Base-by-base conservation (phyloP, 2,329 filamentous ascomycete species). In the Orbilia ellipsospora region DNA sequence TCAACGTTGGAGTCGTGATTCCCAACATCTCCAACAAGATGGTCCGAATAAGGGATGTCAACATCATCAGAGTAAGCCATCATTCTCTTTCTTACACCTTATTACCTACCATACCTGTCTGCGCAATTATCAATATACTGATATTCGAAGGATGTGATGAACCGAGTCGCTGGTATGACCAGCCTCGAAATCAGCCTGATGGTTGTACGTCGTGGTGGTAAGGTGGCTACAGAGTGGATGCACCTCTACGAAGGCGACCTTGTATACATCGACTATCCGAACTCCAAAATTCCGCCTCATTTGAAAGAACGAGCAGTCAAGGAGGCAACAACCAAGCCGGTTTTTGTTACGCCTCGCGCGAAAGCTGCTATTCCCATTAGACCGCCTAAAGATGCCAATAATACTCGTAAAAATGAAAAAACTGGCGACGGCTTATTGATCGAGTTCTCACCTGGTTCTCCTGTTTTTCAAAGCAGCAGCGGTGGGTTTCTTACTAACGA, bases 221-320 rank as follows among this genome's bases (percentile, higher is more conserved):
- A 68, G 31, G 4, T 48, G 3, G 23, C 51, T 2, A 20, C 40
- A 1, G 51, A 57, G 23, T 74, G 63, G 63, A 31, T 59, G 10
- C 2, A 3, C 10, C 44, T 74, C 0, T 13, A 31, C 18, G 70
- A 68, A 40, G 70, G 70, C 18, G 70, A 74, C 40, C 36, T 74
- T 8, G 23, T 74, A 7, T 74, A 61, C 31, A 74, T 74, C 16
- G 63, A 68, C 16, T 74, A 74, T 26, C 70, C 70, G 2, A 6
- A 16, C 1, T 56, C 54, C 0, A 36, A 54, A 20, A 57, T 74
- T 12, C 70, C 70, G 2, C 13, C 23, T 0, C 13, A 54, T 16
- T 18, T 64, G 18, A 63, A 63, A 16, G 48, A 54, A 51, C 0
- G 18, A 1, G 52, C 44, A 20, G 40, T 48, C 5, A 56, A 48